These are phyloP conservation scores for Terana coerulea DNA, from an alignment of 768 basidiomycete genomes.

Conservation along the genomic window DNA sequence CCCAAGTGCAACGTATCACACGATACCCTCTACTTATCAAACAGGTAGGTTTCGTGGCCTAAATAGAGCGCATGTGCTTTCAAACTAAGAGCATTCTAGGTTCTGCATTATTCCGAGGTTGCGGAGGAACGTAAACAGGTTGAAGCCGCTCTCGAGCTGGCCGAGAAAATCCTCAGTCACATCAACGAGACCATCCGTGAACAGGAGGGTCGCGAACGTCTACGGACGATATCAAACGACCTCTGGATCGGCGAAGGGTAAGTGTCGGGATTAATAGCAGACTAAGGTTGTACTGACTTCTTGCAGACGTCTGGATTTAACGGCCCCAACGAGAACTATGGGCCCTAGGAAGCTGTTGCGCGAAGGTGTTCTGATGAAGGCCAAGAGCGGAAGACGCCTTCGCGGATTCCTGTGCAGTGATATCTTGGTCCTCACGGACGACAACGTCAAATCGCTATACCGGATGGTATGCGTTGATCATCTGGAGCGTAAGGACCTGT, in stretches of 20 bases:
- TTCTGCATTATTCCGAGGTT: constrained; percentile 73
- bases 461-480: constrained; percentile 59
- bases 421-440: constrained; percentile 82
- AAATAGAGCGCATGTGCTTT: too few species aligned
- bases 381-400: constrained; percentile 79
- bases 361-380: constrained; percentile 75
- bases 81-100: too few species aligned
- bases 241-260: constrained; percentile 89
- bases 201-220: constrained; percentile 75
- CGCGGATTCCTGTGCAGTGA: constrained; percentile 84
- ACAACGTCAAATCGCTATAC: constrained; percentile 64
- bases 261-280: constrained; percentile 22
- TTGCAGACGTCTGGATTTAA: constrained; percentile 76
- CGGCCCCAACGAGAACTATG: constrained; percentile 81
- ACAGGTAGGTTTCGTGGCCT: constrained; percentile 41
- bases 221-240: constrained; percentile 69
- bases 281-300: not conserved
- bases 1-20: constrained; percentile 91
- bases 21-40: constrained; percentile 89
- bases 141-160: constrained; percentile 48
- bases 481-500: not conserved
- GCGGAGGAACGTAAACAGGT: constrained; percentile 59
- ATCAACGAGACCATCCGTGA: constrained; percentile 91
- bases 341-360: constrained; percentile 77
- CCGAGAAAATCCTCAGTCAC: constrained; percentile 68